These are phyloP conservation scores for Aspergillus bertholletiae DNA, from an alignment of 495 filamentous ascomycete species.

Conservation along the genomic window DNA sequence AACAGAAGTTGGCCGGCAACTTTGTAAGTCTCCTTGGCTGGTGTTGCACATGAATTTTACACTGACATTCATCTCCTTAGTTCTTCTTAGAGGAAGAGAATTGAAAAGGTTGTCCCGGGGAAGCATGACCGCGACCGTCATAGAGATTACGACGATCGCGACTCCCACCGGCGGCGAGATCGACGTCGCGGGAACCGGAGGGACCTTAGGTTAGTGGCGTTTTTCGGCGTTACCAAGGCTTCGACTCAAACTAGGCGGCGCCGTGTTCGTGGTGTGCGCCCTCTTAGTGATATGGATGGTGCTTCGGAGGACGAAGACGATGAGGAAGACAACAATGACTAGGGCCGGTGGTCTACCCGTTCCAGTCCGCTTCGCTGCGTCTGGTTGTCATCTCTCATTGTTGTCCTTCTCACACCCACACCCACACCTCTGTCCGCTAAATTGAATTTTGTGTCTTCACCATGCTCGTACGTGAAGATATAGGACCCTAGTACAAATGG, in stretches of 20 bases:
- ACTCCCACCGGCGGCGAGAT: slow-evolving; percentile 36
- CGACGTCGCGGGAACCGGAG: slow-evolving; percentile 32
- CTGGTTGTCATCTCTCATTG: slow-evolving; percentile 9
- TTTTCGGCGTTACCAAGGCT: slow-evolving; percentile 43
- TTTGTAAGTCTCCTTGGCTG: slow-evolving; percentile 59
- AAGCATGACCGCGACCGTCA: slow-evolving; percentile 43
- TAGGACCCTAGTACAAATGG: background rate
- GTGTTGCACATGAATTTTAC: background rate
- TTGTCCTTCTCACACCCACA: slow-evolving; percentile 2
- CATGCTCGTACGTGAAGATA: slow-evolving; percentile 11
- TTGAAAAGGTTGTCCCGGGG: slow-evolving; percentile 61
- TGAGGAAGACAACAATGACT: slow-evolving; percentile 41
- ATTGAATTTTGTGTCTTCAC: slow-evolving; percentile 7
- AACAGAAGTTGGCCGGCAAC: slow-evolving; percentile 91
- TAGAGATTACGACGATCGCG: slow-evolving; percentile 38
- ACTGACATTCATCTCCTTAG: slow-evolving; percentile 11
- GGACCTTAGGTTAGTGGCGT: slow-evolving; percentile 35
- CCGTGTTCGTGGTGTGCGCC: slow-evolving; percentile 20
- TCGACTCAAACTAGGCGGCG: slow-evolving; percentile 31
- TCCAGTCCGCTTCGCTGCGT: slow-evolving; percentile 13
- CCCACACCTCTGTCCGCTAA: background rate
- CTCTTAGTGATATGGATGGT: slow-evolving; percentile 39
- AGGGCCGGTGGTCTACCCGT: slow-evolving; percentile 33
- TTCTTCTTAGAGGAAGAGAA: slow-evolving; percentile 94
- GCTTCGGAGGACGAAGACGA: slow-evolving; percentile 48